These are phyloP conservation scores for Lentinula boryana DNA, from an alignment of 768 basidiomycete species.

Conservation along the genomic window DNA sequence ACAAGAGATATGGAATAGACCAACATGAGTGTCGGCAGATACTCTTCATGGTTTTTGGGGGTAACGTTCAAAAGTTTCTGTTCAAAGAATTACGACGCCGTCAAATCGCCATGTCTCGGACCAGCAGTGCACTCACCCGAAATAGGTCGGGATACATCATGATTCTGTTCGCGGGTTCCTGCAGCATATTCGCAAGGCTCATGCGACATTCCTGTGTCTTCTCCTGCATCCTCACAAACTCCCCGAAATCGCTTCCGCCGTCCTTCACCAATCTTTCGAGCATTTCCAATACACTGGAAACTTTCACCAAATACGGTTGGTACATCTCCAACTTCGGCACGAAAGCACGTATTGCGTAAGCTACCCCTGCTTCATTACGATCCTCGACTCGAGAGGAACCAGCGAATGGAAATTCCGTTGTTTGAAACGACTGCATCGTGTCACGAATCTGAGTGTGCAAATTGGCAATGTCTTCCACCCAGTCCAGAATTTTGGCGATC, in stretches of 20 bases:
- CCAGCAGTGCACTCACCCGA: constrained; percentile 44
- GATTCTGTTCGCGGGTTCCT: constrained; percentile 72
- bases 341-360: constrained; percentile 53
- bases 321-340: constrained; percentile 73
- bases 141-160: constrained; percentile 69
- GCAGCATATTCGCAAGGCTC: constrained; percentile 57
- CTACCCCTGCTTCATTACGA: constrained; percentile 25
- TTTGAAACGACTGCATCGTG: constrained; percentile 35
- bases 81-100: constrained; percentile 5
- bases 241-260: constrained; percentile 68
- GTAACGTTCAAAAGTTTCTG: constrained; percentile 71
- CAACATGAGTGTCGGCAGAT: constrained; percentile 59
- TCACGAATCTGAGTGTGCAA: constrained; percentile 63
- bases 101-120: not conserved
- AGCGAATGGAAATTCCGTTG: constrained; percentile 28
- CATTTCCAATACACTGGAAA: constrained; percentile 51
- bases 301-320: constrained; percentile 76
- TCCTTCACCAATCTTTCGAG: constrained; percentile 47
- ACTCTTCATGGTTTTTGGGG: constrained; percentile 63
- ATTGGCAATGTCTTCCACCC: constrained; percentile 82
- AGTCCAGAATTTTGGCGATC: constrained; percentile 73
- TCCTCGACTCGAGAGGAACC: constrained; percentile 30
- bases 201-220: constrained; percentile 37
- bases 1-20: constrained; percentile 63
- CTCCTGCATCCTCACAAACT: constrained; percentile 74